A percentile compares a stretch with the other conserved stretches of the same genome.
These are phyloP conservation scores for Hortaea sp. DNA, from an alignment of 2,329 filamentous ascomycete species.

Conservation along the genomic window DNA sequence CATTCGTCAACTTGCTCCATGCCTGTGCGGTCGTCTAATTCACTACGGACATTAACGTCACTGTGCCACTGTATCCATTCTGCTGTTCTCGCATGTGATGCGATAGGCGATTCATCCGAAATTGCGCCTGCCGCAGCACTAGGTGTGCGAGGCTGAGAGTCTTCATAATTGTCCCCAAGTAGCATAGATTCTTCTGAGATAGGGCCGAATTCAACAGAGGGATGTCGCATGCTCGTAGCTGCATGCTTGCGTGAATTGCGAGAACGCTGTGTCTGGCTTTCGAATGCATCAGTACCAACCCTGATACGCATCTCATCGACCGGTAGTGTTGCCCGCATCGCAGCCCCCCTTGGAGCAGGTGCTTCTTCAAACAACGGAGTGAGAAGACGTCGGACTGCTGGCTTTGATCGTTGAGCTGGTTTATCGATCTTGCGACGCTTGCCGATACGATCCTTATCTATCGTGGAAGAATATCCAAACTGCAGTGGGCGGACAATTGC, in stretches of 20 bases:
- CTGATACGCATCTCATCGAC: constrained; percentile 18
- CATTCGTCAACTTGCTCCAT: background rate
- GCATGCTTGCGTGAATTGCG: constrained; percentile 5
- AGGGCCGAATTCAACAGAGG: constrained; percentile 14
- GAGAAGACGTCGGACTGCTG: constrained; percentile 3
- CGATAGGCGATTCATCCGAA: background rate
- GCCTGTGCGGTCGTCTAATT: background rate
- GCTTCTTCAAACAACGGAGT: constrained; percentile 14
- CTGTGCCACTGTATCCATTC: background rate
- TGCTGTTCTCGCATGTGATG: background rate
- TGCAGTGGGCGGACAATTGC: constrained; percentile 15
- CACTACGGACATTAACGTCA: background rate
- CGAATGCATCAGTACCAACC: constrained; percentile 23
- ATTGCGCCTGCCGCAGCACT: background rate
- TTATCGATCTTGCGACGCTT: constrained; percentile 19
- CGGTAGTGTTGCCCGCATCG: constrained; percentile 19
- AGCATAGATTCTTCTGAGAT: constrained; percentile 25
- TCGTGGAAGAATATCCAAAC: constrained; percentile 12
- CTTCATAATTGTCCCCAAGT: constrained; percentile 16
- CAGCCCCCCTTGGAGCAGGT: constrained; percentile 2
- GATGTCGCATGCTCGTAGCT: constrained; percentile 14
- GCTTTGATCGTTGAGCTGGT: constrained; percentile 2
- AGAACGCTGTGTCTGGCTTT: constrained; percentile 17
- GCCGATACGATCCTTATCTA: constrained; percentile 17
- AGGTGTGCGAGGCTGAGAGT: constrained; percentile 4